phyloP scores from a whole-genome alignment of 495 filamentous ascomycete genomes.

The Neurospora terricola region DNA sequence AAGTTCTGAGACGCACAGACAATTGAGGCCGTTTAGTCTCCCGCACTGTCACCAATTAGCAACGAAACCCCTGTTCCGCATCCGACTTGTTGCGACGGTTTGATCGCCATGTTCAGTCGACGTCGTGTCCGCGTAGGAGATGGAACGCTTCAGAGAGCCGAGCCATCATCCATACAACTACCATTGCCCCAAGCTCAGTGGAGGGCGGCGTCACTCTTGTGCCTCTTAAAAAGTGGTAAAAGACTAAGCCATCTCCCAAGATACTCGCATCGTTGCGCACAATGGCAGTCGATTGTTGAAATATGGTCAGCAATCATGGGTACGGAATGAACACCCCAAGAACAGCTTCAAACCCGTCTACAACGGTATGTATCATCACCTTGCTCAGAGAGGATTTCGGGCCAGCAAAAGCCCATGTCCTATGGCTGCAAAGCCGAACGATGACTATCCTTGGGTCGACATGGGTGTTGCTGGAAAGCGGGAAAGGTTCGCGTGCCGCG shows the following conservation, averaged over 20 bases:
- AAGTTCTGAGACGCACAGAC: slow-evolving; percentile 24
- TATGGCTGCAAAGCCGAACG: slow-evolving; percentile 15
- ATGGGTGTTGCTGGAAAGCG: slow-evolving; percentile 18
- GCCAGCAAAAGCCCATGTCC: not conserved
- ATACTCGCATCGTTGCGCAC: not conserved
- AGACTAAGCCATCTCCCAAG: not conserved
- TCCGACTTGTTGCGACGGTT: slow-evolving; percentile 13
- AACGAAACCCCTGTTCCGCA: slow-evolving; percentile 7
- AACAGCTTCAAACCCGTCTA: not conserved
- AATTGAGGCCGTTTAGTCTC: not conserved
- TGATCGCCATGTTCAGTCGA: slow-evolving; percentile 16
- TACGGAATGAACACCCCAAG: not conserved
- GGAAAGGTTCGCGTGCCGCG: slow-evolving; percentile 12
- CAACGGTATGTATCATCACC: not conserved
- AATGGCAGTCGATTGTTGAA: not conserved
- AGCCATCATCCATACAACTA: slow-evolving; percentile 14
- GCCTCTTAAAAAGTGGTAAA: not conserved
- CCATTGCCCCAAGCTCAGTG: slow-evolving; percentile 9
- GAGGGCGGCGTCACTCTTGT: not conserved
- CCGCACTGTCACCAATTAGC: not conserved
- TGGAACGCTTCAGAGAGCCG: slow-evolving; percentile 12
- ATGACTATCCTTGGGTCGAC: slow-evolving; percentile 12
- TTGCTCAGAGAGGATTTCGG: not conserved
- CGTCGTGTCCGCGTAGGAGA: slow-evolving; percentile 9
- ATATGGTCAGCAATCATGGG: not conserved